Conservation (phyloP, 352 stramenopile species). For the Globisporangium sylvaticum region DNA sequence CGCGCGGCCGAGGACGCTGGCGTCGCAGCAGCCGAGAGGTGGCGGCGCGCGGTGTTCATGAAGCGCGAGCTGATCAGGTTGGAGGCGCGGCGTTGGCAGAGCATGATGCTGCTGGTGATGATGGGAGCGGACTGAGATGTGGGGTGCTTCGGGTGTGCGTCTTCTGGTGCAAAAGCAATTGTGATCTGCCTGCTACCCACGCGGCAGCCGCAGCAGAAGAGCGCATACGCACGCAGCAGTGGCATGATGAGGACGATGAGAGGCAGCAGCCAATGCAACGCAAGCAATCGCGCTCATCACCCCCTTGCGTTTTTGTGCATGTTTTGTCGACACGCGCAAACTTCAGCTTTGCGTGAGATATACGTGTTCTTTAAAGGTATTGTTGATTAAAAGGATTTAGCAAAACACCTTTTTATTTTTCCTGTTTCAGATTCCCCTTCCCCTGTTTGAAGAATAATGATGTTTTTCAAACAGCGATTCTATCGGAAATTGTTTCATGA, state of each 20-base stretch:
- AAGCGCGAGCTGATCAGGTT: conserved; percentile 21
- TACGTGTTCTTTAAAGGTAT: too few species aligned
- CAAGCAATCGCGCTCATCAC: neutral
- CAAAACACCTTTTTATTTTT: too few species aligned
- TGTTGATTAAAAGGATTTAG: too few species aligned
- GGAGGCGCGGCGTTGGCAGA: conserved; percentile 19
- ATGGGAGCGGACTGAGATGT: neutral
- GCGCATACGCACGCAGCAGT: neutral
- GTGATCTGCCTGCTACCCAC: neutral
- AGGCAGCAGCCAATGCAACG: conserved; percentile 5
- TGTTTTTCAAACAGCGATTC: too few species aligned
- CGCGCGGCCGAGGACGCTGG: conserved; percentile 22
- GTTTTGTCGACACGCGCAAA: conserved; percentile 7
- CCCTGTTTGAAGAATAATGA: too few species aligned
- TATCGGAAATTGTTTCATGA: too few species aligned
- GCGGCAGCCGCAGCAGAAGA: neutral
- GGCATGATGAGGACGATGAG: neutral
- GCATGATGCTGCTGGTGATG: conserved; percentile 15
- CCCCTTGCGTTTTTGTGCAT: conserved; percentile 17
- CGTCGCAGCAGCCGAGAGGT: conserved; percentile 34
- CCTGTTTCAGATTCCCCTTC: too few species aligned
- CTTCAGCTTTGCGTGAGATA: conserved; percentile 22
- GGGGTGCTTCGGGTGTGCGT: neutral
- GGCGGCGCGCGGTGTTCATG: conserved; percentile 28
- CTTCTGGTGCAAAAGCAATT: conserved; percentile 14